These are phyloP conservation scores for Globisporangium takayamanum DNA, from an alignment of 352 stramenopile species.

Conservation along the genomic window DNA sequence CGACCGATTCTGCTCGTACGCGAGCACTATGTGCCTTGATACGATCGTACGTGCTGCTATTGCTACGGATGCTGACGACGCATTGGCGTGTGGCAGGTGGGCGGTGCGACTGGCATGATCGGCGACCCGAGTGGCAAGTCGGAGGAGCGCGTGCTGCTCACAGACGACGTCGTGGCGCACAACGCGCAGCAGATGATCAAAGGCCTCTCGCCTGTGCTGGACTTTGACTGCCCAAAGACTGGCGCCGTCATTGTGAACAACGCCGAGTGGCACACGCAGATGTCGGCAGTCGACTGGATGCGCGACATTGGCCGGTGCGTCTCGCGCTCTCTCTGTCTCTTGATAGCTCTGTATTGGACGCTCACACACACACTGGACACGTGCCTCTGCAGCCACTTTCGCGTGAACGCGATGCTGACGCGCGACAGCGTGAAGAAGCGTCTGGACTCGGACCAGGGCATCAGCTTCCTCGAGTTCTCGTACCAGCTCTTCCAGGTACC, in stretches of 20 bases:
- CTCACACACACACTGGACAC: neutral
- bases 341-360: neutral
- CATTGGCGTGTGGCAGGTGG: constrained; percentile 23
- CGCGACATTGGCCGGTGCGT: constrained; percentile 90
- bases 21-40: neutral
- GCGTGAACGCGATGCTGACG: constrained; percentile 98
- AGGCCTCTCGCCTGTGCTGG: constrained; percentile 92
- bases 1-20: constrained; percentile 86
- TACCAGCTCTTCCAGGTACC: constrained; percentile 97
- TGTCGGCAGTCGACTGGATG: constrained; percentile 97
- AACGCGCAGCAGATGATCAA: constrained; percentile 89
- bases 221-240: constrained; percentile 86
- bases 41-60: neutral
- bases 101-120: constrained; percentile 90
- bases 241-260: constrained; percentile 98
- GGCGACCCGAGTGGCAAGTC: constrained; percentile 98
- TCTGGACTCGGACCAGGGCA: constrained; percentile 90
- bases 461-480: constrained; percentile 99
- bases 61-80: neutral
- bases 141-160: constrained; percentile 93
- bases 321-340: neutral
- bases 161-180: constrained; percentile 87
- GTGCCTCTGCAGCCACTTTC: constrained; percentile 79
- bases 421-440: constrained; percentile 97
- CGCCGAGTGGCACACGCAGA: constrained; percentile 93